Percentiles rank a stretch among this genome's conserved stretches.
phyloP scores from a whole-genome alignment of 2,329 filamentous ascomycete species.

The Apiospora saccharicola region DNA sequence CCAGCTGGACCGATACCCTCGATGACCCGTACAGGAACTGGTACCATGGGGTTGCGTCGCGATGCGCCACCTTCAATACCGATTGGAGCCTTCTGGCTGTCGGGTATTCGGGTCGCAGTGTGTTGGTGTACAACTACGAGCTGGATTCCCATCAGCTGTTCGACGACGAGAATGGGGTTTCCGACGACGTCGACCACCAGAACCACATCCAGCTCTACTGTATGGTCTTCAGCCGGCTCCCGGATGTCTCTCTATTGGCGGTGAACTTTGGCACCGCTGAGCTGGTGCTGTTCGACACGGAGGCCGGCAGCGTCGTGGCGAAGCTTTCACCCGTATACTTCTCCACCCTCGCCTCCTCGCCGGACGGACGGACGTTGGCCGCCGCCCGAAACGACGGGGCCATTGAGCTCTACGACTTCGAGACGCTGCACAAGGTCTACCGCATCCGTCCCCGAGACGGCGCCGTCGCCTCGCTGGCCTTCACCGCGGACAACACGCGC shows the following conservation, averaged over 20 bases:
- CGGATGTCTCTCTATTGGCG: slow-evolving; percentile 21
- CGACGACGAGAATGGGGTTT: not conserved
- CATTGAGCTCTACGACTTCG: slow-evolving; percentile 28
- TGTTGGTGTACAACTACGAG: slow-evolving; percentile 9
- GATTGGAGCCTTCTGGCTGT: slow-evolving; percentile 22
- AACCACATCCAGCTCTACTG: not conserved
- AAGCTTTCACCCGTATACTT: not conserved
- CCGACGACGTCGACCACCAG: slow-evolving; percentile 3
- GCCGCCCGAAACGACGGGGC: slow-evolving; percentile 13
- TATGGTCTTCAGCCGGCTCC: slow-evolving; percentile 25
- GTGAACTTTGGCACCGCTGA: slow-evolving; percentile 25
- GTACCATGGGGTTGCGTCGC: slow-evolving; percentile 4
- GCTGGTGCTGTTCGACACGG: slow-evolving; percentile 26
- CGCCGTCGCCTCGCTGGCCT: slow-evolving; percentile 8
- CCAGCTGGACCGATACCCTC: slow-evolving; percentile 24
- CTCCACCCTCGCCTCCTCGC: slow-evolving; percentile 18
- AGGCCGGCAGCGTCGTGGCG: slow-evolving; percentile 13
- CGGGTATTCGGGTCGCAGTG: not conserved
- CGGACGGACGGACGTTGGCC: slow-evolving; percentile 22
- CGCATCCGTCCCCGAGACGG: slow-evolving; percentile 23
- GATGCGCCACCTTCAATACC: slow-evolving; percentile 23
- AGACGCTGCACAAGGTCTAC: slow-evolving; percentile 26
- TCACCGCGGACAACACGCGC: slow-evolving; percentile 20
- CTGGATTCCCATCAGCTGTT: slow-evolving; percentile 4
- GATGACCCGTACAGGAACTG: slow-evolving; percentile 21